Evolutionary conservation across 495 filamentous ascomycete genomes (phyloP).

Genomic region (Podospora pseudopauciseta): DNA sequence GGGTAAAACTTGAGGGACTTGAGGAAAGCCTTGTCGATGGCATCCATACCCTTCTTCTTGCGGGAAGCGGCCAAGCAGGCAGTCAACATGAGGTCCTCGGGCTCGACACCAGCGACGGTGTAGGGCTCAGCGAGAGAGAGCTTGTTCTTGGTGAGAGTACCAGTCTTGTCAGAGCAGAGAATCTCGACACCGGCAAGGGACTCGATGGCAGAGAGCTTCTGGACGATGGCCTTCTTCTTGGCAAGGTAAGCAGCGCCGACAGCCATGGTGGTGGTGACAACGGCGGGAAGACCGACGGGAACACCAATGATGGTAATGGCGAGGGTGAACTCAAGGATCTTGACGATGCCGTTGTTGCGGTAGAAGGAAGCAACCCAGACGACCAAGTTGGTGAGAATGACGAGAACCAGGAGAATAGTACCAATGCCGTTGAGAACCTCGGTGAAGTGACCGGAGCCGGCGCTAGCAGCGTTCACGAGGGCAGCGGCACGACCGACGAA

Average conservation of each 20-base stretch:
- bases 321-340: constrained; percentile 78
- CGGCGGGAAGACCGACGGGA: constrained; percentile 91
- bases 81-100: constrained; percentile 84
- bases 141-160: constrained; percentile 91
- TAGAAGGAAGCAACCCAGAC: constrained; percentile 88
- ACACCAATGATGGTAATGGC: constrained; percentile 92
- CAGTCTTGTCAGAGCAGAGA: constrained; percentile 95
- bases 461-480: constrained; percentile 70
- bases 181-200: constrained; percentile 94
- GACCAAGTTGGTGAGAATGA: constrained; percentile 72
- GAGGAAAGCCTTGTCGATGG: constrained; percentile 91
- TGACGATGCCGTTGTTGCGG: constrained; percentile 69
- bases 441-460: constrained; percentile 79
- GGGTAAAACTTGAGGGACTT: constrained; percentile 79
- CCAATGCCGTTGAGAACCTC: constrained; percentile 82
- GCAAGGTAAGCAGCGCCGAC: constrained; percentile 92
- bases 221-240: constrained; percentile 93
- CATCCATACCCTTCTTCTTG: constrained; percentile 93
- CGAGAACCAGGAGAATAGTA: constrained; percentile 75
- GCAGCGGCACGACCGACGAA: constrained; percentile 87
- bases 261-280: constrained; percentile 95
- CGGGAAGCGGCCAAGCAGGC: constrained; percentile 87
- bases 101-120: constrained; percentile 71
- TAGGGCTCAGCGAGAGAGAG: constrained; percentile 81
- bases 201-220: constrained; percentile 93